Evolutionary conservation across 2,329 filamentous ascomycete genomes (phyloP).

Genomic region (Nannizziopsis barbatae): DNA sequence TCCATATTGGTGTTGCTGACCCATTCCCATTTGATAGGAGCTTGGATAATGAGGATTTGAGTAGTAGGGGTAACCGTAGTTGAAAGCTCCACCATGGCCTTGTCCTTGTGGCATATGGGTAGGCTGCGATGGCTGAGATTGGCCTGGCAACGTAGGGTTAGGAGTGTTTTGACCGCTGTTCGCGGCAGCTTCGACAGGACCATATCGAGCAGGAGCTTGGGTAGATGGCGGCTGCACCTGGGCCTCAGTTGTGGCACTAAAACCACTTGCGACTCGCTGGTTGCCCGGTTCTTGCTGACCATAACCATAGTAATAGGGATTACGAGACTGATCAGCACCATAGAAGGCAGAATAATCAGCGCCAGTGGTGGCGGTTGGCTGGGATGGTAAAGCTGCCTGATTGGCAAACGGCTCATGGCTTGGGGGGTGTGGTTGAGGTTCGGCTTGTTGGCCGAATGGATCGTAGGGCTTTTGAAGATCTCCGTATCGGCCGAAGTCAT

Average conservation of each 20-base stretch:
- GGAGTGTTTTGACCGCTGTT: conserved; percentile 86
- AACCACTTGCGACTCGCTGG: conserved; percentile 63
- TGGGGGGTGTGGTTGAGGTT: conserved; percentile 40
- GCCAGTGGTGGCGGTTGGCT: conserved; percentile 47
- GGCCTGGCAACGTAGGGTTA: conserved; percentile 57
- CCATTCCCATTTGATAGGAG: conserved; percentile 49
- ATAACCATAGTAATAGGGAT: conserved; percentile 63
- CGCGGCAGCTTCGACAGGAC: conserved; percentile 50
- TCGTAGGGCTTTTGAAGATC: conserved; percentile 71
- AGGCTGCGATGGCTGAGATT: conserved; percentile 45
- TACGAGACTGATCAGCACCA: conserved; percentile 61
- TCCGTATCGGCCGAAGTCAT: conserved; percentile 46
- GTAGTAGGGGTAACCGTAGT: conserved; percentile 51
- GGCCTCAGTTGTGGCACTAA: conserved; percentile 52
- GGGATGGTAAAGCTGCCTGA: conserved; percentile 50
- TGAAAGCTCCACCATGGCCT: conserved; percentile 43
- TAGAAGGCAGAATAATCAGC: conserved; percentile 80
- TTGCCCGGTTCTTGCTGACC: conserved; percentile 59
- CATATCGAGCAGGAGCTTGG: conserved; percentile 67
- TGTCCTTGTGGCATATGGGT: conserved; percentile 43
- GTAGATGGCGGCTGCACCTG: conserved; percentile 49
- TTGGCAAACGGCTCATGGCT: conserved; percentile 46
- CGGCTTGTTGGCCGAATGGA: conserved; percentile 63
- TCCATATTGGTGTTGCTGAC: conserved; percentile 35
- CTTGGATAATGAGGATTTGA: conserved; percentile 49